Base-by-base conservation (phyloP, 306 rosid genomes). In the Quillaja saponaria region DNA sequence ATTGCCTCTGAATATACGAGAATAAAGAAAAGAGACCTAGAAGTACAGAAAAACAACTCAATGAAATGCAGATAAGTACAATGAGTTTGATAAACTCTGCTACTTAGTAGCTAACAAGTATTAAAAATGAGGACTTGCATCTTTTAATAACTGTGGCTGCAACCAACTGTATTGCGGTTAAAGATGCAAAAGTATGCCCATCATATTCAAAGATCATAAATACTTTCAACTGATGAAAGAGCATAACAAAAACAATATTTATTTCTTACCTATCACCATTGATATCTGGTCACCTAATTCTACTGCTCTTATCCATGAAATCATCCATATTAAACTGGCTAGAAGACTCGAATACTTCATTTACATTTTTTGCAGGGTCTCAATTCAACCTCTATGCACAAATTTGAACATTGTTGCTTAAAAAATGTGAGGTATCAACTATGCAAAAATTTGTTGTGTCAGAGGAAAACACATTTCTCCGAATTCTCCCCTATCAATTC, bases 31-130 rank as follows among this genome's bases (percentile, higher is more conserved):
- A 35, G 52, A n/a, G 47, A 44, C 28, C 33, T 8, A 0, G 15
- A 52, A 35, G 8, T 49, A 33, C 31, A 25, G 31, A 25, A 25
- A 4, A 25, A 25, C 31, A 25, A 25, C 4, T 1, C 3, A 25
- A 25, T 50, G 55, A 66, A 48, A 47, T 38, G 10, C 34, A 37
- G 17, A 59, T 35, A 76, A 19, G 42, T 47, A 65, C 37, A 13
- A 42, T 0, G 20, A 39, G 1, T 55, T 31, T 16, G 16, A 53
- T 68, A 13, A 65, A 44, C 37, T 49, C 63, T 48, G 53, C 60
- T 35, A 48, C 55, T 45, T 18, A 38, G 44, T 63, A 10, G 56
- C 47, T 56, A 25, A 69, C 31, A 51, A 6, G 44, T 13, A 33
- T 10, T 54, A 20, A 42, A 35, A 34, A 34, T 20, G 50, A 25